Evolutionary conservation across 805 yeast species (phyloP), one percentile per base, ranked within the genome.

Genomic region (Yarrowia hollandica): DNA sequence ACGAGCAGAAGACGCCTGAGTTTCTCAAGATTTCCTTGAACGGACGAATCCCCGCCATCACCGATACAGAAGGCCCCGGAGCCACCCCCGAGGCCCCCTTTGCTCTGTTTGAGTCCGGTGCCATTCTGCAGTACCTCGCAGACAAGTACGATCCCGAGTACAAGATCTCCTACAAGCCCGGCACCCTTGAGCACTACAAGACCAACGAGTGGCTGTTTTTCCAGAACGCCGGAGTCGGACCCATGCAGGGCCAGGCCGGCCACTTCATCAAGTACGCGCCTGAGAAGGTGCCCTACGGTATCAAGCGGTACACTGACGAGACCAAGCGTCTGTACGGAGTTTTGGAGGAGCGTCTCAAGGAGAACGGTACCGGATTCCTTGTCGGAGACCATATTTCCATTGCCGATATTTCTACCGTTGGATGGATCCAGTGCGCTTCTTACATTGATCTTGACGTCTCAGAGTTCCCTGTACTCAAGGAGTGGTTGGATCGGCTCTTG

Each of bases 401-500:
- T 65, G 85, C 85, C 10, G 90, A 84, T 67, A 69, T 82, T 42
- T 74, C 76, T 10, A 68, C 75, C 4, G 75, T 70, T 62, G 76
- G 81, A 2, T 82, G 86, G 86, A 72, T 77, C 25, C 63, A 39
- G 9, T 55, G 54, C 21, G 25, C 68, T 56, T 14, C 50, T 30
- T 15, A 19, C 3, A 21, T 63, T 10, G 65, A 55, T 14, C 42
- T 64, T 26, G 64, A 64, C 26, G 38, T 56, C 19, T 11, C 14
- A 21, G 74, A 73, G 21, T 72, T 76, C 30, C 82, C 82, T 39
- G 88, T 86, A 70, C 91, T 89, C 54, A 86, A 85, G 74, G 87
- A 89, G 71, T 90, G 96, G 96, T 86, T 95, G 12, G 86, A 88
- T 70, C 83, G 83, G 66, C 86, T 89, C 90, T 85, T 88, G 90